Evolutionary conservation across 495 filamentous ascomycete species (phyloP).

Genomic region (Neurospora sp.): DNA sequence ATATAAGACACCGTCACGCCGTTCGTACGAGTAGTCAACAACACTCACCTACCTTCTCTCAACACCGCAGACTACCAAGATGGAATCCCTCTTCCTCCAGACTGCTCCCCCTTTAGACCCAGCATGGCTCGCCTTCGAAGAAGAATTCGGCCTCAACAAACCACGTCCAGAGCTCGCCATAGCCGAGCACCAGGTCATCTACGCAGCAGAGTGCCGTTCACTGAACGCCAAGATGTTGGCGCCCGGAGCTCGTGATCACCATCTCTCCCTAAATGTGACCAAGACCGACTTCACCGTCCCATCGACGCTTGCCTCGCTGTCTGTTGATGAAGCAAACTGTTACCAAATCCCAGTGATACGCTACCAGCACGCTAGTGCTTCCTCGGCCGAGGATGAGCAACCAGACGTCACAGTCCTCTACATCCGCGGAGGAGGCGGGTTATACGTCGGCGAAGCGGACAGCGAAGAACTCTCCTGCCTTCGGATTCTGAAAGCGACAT

Average conservation of each 20-base stretch:
- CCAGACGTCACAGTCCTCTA: slow-evolving; percentile 11
- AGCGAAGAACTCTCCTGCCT: slow-evolving; percentile 24
- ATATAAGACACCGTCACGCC: background rate
- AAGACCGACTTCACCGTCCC: background rate
- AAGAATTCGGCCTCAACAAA: background rate
- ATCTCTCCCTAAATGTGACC: slow-evolving; percentile 1
- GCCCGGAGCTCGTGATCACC: slow-evolving; percentile 1
- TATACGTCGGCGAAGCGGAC: slow-evolving; percentile 21
- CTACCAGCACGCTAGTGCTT: background rate
- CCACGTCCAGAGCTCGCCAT: background rate
- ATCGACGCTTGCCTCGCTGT: background rate
- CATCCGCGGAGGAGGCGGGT: slow-evolving; percentile 24
- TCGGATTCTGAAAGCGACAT: slow-evolving; percentile 11
- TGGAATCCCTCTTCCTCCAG: slow-evolving; percentile 3
- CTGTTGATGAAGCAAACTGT: background rate
- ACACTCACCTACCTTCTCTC: background rate
- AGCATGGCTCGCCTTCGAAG: slow-evolving; percentile 8
- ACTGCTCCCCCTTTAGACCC: slow-evolving; percentile 6
- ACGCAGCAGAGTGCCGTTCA: slow-evolving; percentile 5
- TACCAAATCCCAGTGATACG: background rate
- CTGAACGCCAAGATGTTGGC: slow-evolving; percentile 1
- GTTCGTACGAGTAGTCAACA: background rate
- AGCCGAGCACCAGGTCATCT: slow-evolving; percentile 4
- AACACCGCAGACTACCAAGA: background rate
- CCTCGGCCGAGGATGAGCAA: background rate